A percentile compares a stretch with the other conserved stretches of the same genome.
Conservation (phyloP, 2,329 filamentous ascomycete species). For the Escovopsis weberi region DNA sequence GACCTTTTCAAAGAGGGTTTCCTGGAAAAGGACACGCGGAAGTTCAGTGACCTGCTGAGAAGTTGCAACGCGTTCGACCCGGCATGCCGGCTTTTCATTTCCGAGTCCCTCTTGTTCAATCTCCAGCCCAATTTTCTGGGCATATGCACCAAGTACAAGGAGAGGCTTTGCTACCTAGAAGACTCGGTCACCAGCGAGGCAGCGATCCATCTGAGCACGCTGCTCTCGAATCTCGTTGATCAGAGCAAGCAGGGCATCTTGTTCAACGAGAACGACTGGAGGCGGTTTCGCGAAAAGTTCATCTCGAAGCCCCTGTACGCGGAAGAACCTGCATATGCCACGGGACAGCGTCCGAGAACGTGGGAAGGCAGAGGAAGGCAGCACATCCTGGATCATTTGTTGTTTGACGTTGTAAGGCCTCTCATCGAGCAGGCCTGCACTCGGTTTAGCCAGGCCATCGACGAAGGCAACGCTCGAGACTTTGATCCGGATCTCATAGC, state of each 20-base stretch:
- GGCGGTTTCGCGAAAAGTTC: constrained; percentile 16
- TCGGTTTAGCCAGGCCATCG: constrained; percentile 15
- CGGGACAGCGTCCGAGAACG: constrained; percentile 12
- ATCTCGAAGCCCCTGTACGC: constrained; percentile 11
- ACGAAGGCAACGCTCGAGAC: neutral
- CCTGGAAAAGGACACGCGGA: constrained; percentile 33
- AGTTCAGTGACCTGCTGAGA: constrained; percentile 28
- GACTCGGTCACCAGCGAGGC: constrained; percentile 30
- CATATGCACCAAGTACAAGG: constrained; percentile 47
- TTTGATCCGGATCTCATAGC: constrained; percentile 8
- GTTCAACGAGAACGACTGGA: constrained; percentile 31
- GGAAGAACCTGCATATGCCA: constrained; percentile 30
- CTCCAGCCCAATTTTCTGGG: constrained; percentile 45
- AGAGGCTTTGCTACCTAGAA: constrained; percentile 45
- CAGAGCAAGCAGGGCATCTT: constrained; percentile 38
- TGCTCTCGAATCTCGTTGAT: constrained; percentile 42
- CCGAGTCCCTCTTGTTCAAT: constrained; percentile 41
- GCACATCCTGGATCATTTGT: constrained; percentile 50
- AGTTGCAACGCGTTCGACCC: constrained; percentile 13
- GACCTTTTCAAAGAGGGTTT: constrained; percentile 32
- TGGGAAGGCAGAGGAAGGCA: constrained; percentile 8
- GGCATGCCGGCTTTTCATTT: constrained; percentile 31
- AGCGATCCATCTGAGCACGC: constrained; percentile 34
- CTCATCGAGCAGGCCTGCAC: constrained; percentile 23
- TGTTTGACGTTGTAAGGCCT: constrained; percentile 35